Percentiles rank a stretch among this genome's conserved stretches.
Conservation (phyloP, 208 protist genomes). For the Kentomonas sorsogonicus region DNA sequence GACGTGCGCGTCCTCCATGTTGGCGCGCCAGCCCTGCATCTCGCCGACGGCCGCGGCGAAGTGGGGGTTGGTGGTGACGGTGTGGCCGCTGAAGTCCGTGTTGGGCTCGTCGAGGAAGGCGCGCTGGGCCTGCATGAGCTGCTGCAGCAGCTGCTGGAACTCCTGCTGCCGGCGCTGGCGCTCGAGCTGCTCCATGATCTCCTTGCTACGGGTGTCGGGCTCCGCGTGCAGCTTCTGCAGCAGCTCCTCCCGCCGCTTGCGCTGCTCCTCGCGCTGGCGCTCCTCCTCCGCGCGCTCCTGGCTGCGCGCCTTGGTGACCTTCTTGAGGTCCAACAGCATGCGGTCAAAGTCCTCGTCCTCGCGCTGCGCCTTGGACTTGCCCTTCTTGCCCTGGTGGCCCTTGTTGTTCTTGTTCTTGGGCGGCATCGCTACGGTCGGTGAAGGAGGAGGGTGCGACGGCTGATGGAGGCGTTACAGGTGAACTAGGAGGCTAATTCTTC, state of each 20-base stretch:
- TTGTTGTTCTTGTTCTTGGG: constrained; percentile 22
- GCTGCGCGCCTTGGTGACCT: constrained; percentile 48
- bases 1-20: constrained; percentile 85
- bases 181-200: constrained; percentile 48
- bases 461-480: background rate
- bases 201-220: too few species aligned
- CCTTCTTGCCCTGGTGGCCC: constrained; percentile 14
- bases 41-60: constrained; percentile 75
- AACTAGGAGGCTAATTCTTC: background rate
- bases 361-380: constrained; percentile 41
- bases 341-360: constrained; percentile 72
- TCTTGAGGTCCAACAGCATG: constrained; percentile 54
- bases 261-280: constrained; percentile 36
- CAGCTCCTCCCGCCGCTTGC: constrained; percentile 34
- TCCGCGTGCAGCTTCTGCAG: constrained; percentile 29
- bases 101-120: constrained; percentile 53
- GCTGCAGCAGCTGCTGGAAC: constrained; percentile 62
- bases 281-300: constrained; percentile 21
- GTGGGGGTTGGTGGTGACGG: constrained; percentile 32
- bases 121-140: constrained; percentile 47
- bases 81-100: constrained; percentile 61
- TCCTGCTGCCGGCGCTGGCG: constrained; percentile 50
- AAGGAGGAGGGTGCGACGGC: constrained; percentile 1
- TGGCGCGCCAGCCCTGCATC: constrained; percentile 87
- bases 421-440: constrained; percentile 18